Base-by-base conservation (phyloP, 2,329 filamentous ascomycete genomes). In the Fusarium sp. region DNA sequence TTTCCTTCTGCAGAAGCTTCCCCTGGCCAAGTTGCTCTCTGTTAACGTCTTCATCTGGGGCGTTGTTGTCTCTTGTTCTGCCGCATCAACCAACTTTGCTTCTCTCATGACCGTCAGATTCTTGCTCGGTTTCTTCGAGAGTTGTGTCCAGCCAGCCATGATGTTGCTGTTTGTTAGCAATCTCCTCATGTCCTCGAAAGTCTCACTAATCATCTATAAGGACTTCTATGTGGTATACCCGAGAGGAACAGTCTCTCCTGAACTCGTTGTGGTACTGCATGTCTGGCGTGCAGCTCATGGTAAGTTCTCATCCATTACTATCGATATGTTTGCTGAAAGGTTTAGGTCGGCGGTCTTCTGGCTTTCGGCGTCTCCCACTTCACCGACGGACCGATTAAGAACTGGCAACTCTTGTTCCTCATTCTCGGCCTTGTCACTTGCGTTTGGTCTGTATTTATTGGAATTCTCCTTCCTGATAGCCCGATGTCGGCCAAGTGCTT, bases 91-190 rank as follows among this genome's bases (percentile, higher is more conserved):
- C 37, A 80, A 80, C 49, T 84, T 80, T 37, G 79, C 73, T 0
- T 76, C 79, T 1, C 74, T 85, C 6, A 76, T 83, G 37, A 75
- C 77, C 1, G 77, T 81, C 8, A 78, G 84, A 0, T 81, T 84
- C 57, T 70, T 85, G 0, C 72, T 84, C 0, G 83, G 83, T 20
- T 72, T 80, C 16, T 82, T 82, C n/a, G 84, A 86, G 70, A 80
- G 82, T 3, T 80, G 78, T 18, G 80, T 84, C 5, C 80, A 80
- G 9, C 84, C 84, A 0, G 78, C 79, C 0, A 83, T 85, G 43
- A 81, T 85, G 57, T 75, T 83, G 41, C 78, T 84, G 71, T 69
- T 20, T 47, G 66, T 62, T 10, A 10, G 4, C 4, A 23, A 3
- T 4, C 15, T 8, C 15, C 23, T 9, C 3, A 2, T 23, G 21